Evolutionary conservation across 768 basidiomycete genomes (phyloP).

Genomic region (Trametes punicea): DNA sequence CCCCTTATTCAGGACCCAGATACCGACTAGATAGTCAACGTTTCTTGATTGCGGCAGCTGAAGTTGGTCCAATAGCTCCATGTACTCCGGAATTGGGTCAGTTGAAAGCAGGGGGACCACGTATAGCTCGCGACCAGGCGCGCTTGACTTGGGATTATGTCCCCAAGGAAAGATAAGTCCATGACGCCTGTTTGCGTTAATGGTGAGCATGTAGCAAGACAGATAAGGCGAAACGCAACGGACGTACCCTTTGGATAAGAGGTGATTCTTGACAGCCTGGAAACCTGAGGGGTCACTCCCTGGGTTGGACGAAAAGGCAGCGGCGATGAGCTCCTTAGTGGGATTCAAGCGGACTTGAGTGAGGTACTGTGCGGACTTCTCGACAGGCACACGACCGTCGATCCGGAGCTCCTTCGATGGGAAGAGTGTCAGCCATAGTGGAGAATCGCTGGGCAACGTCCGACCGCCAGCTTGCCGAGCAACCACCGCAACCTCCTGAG

Average conservation of each 20-base stretch:
- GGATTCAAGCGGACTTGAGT: slow-evolving; percentile 74
- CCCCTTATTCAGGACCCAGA: slow-evolving; percentile 84
- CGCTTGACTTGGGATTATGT: slow-evolving; percentile 62
- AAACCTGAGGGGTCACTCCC: slow-evolving; percentile 46
- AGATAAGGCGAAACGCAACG: slow-evolving; percentile 1
- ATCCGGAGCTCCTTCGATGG: slow-evolving; percentile 67
- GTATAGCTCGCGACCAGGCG: slow-evolving; percentile 84
- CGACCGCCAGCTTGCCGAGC: slow-evolving; percentile 83
- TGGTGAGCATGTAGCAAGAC: slow-evolving; percentile 8
- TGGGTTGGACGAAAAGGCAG: slow-evolving; percentile 59
- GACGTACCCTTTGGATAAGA: slow-evolving; percentile 69
- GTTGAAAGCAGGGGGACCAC: slow-evolving; percentile 70
- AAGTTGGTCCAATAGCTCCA: slow-evolving; percentile 79
- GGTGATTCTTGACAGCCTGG: slow-evolving; percentile 58
- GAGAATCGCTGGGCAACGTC: slow-evolving; percentile 49
- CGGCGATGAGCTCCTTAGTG: slow-evolving; percentile 75
- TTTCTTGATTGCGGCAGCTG: slow-evolving; percentile 60
- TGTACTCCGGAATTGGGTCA: slow-evolving; percentile 75
- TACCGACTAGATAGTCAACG: slow-evolving; percentile 69
- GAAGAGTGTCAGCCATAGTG: slow-evolving; percentile 75
- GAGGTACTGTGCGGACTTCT: slow-evolving; percentile 75
- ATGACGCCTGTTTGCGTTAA: slow-evolving; percentile 61
- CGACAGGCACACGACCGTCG: slow-evolving; percentile 79
- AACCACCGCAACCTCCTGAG: slow-evolving; percentile 60
- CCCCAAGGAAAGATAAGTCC: slow-evolving; percentile 89